A percentile compares a stretch with the other conserved stretches of the same genome.
These are phyloP conservation scores for Porogramme epimiltina DNA, from an alignment of 1,284 basidiomycete species.

Conservation along the genomic window DNA sequence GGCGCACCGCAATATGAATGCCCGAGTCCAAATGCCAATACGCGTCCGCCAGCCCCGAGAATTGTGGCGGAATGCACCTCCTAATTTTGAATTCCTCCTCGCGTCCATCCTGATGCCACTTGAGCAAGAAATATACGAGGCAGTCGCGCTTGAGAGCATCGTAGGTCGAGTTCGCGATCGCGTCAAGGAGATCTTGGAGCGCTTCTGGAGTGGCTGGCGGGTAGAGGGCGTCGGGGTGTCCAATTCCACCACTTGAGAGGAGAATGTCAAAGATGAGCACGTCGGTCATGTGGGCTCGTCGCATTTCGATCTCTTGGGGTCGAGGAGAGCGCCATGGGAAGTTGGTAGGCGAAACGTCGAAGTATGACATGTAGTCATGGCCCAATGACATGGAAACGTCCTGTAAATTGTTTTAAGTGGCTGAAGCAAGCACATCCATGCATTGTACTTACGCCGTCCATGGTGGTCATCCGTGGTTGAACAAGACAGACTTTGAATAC, in stretches of 20 bases:
- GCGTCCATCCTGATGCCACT: slow-evolving; percentile 68
- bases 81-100: slow-evolving; percentile 57
- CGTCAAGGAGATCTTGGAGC: slow-evolving; percentile 57
- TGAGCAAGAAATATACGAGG: slow-evolving; percentile 74
- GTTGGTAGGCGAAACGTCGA: slow-evolving; percentile 43
- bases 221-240: slow-evolving; percentile 57
- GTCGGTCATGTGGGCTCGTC: slow-evolving; percentile 63
- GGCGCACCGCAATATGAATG: slow-evolving; percentile 58
- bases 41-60: slow-evolving; percentile 69
- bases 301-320: slow-evolving; percentile 55
- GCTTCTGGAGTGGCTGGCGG: slow-evolving; percentile 60
- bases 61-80: slow-evolving; percentile 70
- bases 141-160: slow-evolving; percentile 78
- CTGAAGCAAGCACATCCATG: too few species aligned
- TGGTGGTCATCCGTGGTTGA: neutral
- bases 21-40: slow-evolving; percentile 80
- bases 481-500: neutral
- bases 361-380: slow-evolving; percentile 36
- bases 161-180: slow-evolving; percentile 62
- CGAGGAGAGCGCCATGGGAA: slow-evolving; percentile 54
- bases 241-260: slow-evolving; percentile 63
- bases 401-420: slow-evolving; percentile 3
- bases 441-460: slow-evolving; percentile 15
- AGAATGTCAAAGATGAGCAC: slow-evolving; percentile 74
- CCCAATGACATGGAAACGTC: slow-evolving; percentile 15